Conservation (phyloP, 352 stramenopile species). For the Phytophthora megakarya region DNA sequence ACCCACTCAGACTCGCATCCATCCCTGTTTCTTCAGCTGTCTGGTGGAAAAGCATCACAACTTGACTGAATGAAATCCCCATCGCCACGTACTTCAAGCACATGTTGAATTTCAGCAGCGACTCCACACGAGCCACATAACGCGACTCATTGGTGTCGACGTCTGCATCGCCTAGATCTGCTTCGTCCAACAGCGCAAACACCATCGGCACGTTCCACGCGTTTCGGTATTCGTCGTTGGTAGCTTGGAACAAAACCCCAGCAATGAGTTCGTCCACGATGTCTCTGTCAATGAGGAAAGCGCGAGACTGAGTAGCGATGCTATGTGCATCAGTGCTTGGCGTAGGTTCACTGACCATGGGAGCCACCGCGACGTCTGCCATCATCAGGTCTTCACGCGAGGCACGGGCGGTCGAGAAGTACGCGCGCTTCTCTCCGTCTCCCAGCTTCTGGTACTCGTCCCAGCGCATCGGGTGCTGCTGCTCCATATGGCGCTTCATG, state of each 20-base stretch:
- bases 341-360: constrained; percentile 20
- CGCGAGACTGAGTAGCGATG: constrained; percentile 17
- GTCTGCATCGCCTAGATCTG: constrained; percentile 1
- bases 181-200: constrained; percentile 19
- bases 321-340: constrained; percentile 13
- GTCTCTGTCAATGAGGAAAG: constrained; percentile 33
- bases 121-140: constrained; percentile 34
- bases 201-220: constrained; percentile 34
- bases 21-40: constrained; percentile 34
- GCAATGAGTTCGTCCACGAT: constrained; percentile 33
- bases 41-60: constrained; percentile 29
- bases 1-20: constrained; percentile 18
- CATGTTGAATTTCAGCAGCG: constrained; percentile 36
- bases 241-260: constrained; percentile 23
- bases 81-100: constrained; percentile 38
- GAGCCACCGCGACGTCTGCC: constrained; percentile 3
- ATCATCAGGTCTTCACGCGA: constrained; percentile 4
- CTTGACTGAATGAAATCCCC: constrained; percentile 35
- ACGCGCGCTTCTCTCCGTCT: constrained; percentile 25
- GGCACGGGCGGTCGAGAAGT: constrained; percentile 13
- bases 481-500: constrained; percentile 42
- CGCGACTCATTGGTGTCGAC: constrained; percentile 29
- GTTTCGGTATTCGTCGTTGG: constrained; percentile 27
- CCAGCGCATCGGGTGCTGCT: constrained; percentile 37
- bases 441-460: constrained; percentile 33